A percentile compares a stretch with the other conserved stretches of the same genome.
phyloP scores from a whole-genome alignment of 306 rosid genomes.

The Medicago lupulina region DNA sequence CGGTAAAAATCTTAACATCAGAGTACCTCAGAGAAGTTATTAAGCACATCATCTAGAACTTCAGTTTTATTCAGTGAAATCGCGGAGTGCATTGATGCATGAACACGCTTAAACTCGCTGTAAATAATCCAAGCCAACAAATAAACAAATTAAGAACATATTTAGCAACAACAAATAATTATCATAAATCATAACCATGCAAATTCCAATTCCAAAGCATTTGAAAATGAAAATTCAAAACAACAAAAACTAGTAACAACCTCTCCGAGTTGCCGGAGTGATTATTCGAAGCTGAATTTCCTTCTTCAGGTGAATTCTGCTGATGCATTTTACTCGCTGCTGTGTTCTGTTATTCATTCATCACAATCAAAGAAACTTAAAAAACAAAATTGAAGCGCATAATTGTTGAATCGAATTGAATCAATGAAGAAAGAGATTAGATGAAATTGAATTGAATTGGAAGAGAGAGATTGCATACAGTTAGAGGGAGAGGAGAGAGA shows the following conservation, averaged over 20 bases:
- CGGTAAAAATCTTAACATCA: neutral
- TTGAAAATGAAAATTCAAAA: neutral
- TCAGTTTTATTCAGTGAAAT: conserved; percentile 78
- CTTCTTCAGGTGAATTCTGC: conserved; percentile 42
- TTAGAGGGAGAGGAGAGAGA: conserved; percentile 69
- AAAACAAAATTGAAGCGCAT: conserved; percentile 3
- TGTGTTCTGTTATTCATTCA: conserved; percentile 51
- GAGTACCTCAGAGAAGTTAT: conserved; percentile 73
- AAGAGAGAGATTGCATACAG: conserved; percentile 47
- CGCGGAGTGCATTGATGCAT: conserved; percentile 78
- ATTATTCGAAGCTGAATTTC: conserved; percentile 37
- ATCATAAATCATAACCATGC: neutral
- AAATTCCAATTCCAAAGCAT: conserved; percentile 14
- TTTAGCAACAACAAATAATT: neutral
- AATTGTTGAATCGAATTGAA: neutral
- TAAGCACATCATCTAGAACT: conserved; percentile 69
- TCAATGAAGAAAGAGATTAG: neutral
- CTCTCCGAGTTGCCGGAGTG: conserved; percentile 55
- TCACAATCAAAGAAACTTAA: conserved; percentile 23
- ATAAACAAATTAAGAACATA: neutral
- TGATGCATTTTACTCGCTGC: conserved; percentile 49
- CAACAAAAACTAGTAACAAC: conserved; percentile 56
- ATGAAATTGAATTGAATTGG: conserved; percentile 13
- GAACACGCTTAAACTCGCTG: conserved; percentile 72
- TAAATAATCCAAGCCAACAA: neutral